Evolutionary conservation across 2,329 filamentous ascomycete species (phyloP), one percentile per base, ranked within the genome.

Genomic region (Coleophoma eucalyptorum): DNA sequence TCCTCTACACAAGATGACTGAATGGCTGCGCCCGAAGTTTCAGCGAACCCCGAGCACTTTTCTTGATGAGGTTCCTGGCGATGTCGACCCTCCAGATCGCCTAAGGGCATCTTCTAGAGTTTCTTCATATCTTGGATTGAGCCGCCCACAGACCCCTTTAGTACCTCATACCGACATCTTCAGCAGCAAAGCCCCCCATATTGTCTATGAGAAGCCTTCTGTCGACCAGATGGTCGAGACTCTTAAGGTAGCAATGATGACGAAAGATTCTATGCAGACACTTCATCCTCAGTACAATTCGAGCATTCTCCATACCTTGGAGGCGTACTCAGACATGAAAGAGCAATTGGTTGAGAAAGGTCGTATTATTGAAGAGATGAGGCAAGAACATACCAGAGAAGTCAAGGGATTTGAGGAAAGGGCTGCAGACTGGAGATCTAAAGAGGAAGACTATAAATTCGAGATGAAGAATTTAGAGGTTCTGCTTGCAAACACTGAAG

Each of bases 231-330:
- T 65, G 55, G 62, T 56, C 0, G 64, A 67, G 41, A 63, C 60
- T 19, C 48, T 67, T 5, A 61, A 65, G 46, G 61, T 65, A 1
- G 54, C 62, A 3, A 64, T 67, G 63, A 66, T 67, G 64, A 65
- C 53, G 13, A 54, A 59, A 43, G 55, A 51, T n/a, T 54, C 49
- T 3, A 48, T 60, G 19, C 50, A 56, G 0, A 49, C 62, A 1
- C 41, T 67, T 3, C 64, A 64, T 3, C 50, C 60, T 2, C 52
- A 64, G 34, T 65, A 65, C 37, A 67, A 66, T 33, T 59, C 58
- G 26, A 60, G 56, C 42, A 63, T 67, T 16, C 38, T 65, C n/a
- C 59, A 66, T 42, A 54, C 66, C 19, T 43, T 67, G 3, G 65
- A 67, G 47, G 55, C 56, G 3, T 67, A 66, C 51, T 53, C 61